Conservation (phyloP, 2,329 filamentous ascomycete species). For the Raffaelea albimanens region DNA sequence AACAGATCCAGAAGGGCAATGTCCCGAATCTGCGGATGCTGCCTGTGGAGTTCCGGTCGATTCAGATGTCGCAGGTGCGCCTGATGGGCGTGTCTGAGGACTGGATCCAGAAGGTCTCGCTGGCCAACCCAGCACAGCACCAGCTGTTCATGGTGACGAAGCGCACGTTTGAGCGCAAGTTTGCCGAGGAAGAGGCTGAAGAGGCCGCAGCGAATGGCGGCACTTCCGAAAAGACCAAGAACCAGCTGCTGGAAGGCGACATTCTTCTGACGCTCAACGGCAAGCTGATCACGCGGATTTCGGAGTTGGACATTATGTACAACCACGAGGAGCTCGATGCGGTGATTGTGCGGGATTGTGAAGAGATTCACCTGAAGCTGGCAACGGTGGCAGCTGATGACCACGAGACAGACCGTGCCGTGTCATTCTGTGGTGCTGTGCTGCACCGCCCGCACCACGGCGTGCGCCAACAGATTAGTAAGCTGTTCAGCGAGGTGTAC, state of each 20-base stretch:
- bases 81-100: slow-evolving; percentile 96
- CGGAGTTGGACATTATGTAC: slow-evolving; percentile 95
- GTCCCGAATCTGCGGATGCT: slow-evolving; percentile 80
- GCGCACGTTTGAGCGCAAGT: slow-evolving; percentile 55
- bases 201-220: slow-evolving; percentile 12
- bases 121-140: slow-evolving; percentile 82
- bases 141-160: slow-evolving; percentile 96
- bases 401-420: slow-evolving; percentile 82
- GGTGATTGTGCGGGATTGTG: slow-evolving; percentile 73
- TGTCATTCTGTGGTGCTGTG: slow-evolving; percentile 92
- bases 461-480: slow-evolving; percentile 93
- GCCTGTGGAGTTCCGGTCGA: slow-evolving; percentile 87
- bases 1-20: slow-evolving; percentile 71
- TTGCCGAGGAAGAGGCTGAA: slow-evolving; percentile 8
- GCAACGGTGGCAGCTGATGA: slow-evolving; percentile 82
- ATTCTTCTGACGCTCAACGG: slow-evolving; percentile 85
- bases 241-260: slow-evolving; percentile 75
- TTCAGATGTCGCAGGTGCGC: slow-evolving; percentile 93
- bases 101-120: slow-evolving; percentile 86
- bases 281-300: slow-evolving; percentile 85
- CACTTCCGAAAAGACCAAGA: slow-evolving; percentile 13
- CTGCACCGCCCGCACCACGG: slow-evolving; percentile 91
- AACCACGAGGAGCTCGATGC: slow-evolving; percentile 74
- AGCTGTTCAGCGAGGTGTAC: slow-evolving; percentile 93
- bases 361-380: slow-evolving; percentile 68